Evolutionary conservation across 257 asterid species (phyloP).

Genomic region (Primulina tabacum): DNA sequence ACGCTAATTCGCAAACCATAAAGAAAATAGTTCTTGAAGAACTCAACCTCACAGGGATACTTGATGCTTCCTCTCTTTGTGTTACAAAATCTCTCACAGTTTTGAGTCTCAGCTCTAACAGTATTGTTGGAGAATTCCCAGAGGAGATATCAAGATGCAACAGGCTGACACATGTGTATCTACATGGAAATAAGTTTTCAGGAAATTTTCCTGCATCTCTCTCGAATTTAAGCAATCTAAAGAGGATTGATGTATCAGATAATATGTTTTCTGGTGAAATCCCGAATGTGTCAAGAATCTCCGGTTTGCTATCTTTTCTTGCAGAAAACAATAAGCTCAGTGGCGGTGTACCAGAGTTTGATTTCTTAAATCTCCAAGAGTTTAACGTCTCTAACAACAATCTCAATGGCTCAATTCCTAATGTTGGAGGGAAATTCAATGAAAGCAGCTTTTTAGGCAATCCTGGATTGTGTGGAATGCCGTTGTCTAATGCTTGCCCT

Average conservation of each 20-base stretch:
- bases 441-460: constrained; percentile 51
- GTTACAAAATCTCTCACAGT: constrained; percentile 37
- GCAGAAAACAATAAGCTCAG: constrained; percentile 52
- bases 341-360: constrained; percentile 50
- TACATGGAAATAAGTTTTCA: constrained; percentile 42
- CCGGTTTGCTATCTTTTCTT: constrained; percentile 60
- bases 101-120: constrained; percentile 55
- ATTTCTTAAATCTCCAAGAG: constrained; percentile 48
- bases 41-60: constrained; percentile 45
- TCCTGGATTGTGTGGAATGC: constrained; percentile 61
- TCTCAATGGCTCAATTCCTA: constrained; percentile 57
- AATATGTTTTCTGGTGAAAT: constrained; percentile 60
- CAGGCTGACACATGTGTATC: constrained; percentile 51
- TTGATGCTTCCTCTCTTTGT: constrained; percentile 55
- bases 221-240: constrained; percentile 43
- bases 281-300: constrained; percentile 53
- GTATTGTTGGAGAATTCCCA: constrained; percentile 41
- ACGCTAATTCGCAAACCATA: constrained; percentile 27
- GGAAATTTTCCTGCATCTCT: constrained; percentile 53
- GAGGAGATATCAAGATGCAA: constrained; percentile 55
- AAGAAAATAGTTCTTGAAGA: constrained; percentile 50
- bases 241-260: constrained; percentile 43
- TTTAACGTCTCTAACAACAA: constrained; percentile 70
- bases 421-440: constrained; percentile 33
- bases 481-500: constrained; percentile 43